Conservation (phyloP, 257 asterid species). For the Solanum stenotomum region DNA sequence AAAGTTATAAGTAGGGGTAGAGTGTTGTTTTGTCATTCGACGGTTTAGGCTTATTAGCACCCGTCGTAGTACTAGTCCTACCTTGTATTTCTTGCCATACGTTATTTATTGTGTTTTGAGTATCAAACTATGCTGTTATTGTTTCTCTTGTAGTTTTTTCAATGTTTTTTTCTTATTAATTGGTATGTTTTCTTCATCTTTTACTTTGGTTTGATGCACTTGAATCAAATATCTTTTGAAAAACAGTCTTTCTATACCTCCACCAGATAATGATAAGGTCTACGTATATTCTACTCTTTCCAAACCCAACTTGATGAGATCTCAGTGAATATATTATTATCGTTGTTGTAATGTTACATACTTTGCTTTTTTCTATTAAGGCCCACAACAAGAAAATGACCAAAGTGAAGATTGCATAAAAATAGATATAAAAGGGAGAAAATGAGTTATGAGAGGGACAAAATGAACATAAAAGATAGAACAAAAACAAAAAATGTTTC, state of each 20-base stretch:
- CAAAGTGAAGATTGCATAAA: neutral
- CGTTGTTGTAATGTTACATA: neutral
- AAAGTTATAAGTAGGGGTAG: neutral
- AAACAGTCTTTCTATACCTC: too few relatives aligned
- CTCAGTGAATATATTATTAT: too few relatives aligned
- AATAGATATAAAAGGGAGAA: neutral
- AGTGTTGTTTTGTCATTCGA: neutral
- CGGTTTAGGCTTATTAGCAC: neutral
- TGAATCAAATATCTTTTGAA: neutral
- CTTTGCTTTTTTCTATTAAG: neutral
- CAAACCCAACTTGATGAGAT: too few relatives aligned
- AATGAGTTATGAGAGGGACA: neutral
- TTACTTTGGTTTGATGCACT: neutral
- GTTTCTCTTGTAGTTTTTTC: neutral
- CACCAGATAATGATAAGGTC: neutral
- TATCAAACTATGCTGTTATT: neutral
- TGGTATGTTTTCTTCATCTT: too few relatives aligned
- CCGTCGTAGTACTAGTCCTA: neutral
- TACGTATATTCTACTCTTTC: accelerated
- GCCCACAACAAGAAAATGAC: neutral
- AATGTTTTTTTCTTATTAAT: neutral
- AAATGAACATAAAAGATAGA: neutral
- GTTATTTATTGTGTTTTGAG: neutral
- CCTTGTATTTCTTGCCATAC: neutral
- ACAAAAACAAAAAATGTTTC: constrained; percentile 21